Evolutionary conservation across 2,329 filamentous ascomycete species (phyloP), one percentile per base, ranked within the genome.

Genomic region (Diaporthe longicolla): DNA sequence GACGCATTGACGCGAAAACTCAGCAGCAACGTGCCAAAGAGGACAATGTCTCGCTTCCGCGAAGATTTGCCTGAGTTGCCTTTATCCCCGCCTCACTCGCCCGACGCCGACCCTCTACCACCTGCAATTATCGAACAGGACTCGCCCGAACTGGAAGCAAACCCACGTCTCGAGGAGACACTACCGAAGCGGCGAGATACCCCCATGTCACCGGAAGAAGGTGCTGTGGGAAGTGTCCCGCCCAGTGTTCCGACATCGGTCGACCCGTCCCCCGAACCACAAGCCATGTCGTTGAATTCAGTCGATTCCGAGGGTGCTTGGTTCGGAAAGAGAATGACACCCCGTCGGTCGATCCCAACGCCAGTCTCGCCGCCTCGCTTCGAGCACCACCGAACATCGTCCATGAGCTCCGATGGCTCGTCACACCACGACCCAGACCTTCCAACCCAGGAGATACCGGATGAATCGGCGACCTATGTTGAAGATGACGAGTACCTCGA

Each of bases 301-400:
- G 94, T 98, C 74, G 97, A 98, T 80, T 98, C 95, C 0, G 97
- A 99, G 84, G 97, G 90, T 6, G 98, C 95, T 0, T 99, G 97
- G 97, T 91, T 99, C 88, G 80, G 17, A 76, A 80, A 48, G 81
- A 83, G 84, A 58, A 82, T 81, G 73, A 74, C 72, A 17, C 61
- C 68, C 24, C 88, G 85, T 71, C 76, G 83, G 80, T 79, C 84
- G 80, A 77, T 84, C 83, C 72, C 80, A 32, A 75, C 75, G 15
- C 72, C 71, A 57, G 61, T 75, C 37, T 84, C 77, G 78, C 85
- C 76, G 83, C 82, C 66, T 40, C 66, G 71, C 52, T 52, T 71
- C 48, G 57, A 48, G 45, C 71, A 88, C 87, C 77, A 87, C 85
- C 79, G 83, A 37, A 50, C 70, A 32, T 35, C 26, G 11, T 75